Evolutionary conservation across 2,329 filamentous ascomycete genomes (phyloP), one percentile per base, ranked within the genome.

Genomic region (Fusarium tupiense): DNA sequence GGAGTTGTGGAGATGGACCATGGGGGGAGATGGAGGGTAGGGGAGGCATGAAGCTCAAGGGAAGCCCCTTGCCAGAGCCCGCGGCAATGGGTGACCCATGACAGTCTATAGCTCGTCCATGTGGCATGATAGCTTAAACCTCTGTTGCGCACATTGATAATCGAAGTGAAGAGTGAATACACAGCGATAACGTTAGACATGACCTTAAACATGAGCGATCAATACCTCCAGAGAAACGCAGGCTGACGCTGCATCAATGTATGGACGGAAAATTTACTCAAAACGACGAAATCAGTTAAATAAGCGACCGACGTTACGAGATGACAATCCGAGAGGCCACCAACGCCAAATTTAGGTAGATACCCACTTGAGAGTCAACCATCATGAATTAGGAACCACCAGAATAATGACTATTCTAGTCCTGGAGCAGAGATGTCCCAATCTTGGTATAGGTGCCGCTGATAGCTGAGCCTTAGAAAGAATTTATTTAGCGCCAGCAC

Each of bases 1-100:
- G 75, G 77, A 61, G 72, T 60, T 67, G 78, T 79, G 78, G 76
- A 75, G 76, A 74, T 67, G 71, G 71, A 67, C 46, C 46, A 31
- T 31, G 26, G 26, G 66, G 69, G 70, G 52, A 64, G 70, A 56
- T 24, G 69, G 43, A 64, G 37, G 40, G 60, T 41, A 43, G 66
- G 53, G 33, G 24, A 54, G 38, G 44, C 61, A 76, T 74, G 64
- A 66, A 75, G 65, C 58, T 72, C 74, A 70, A 64, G 53, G 72
- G 65, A 61, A 75, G 67, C 69, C 67, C 78, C 78, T 76, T 78
- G 75, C 70, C 69, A 70, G 74, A 78, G 73, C 72, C 69, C 75
- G 54, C 68, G 71, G 70, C 66, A 74, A 72, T 72, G 76, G 75
- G 49, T 64, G 50, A 63, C 70, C 68, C 74, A 74, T 75, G 73